phyloP scores from a whole-genome alignment of 352 stramenopile genomes.

The Phytophthora meadii region DNA sequence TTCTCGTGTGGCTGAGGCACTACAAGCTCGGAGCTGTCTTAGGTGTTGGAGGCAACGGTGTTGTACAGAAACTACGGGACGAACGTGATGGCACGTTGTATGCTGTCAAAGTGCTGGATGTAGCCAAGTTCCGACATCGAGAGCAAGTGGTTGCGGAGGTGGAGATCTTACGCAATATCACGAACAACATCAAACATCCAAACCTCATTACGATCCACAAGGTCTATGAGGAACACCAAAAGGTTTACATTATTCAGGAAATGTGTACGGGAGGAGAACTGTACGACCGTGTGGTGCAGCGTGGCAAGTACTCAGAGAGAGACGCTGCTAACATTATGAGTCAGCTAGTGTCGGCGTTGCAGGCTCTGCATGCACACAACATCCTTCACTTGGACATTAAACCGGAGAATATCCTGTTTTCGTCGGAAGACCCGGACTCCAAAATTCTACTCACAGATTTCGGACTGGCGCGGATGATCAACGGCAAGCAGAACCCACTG shows the following conservation, averaged over 20 bases:
- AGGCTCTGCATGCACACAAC: constrained; percentile 76
- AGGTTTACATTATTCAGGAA: constrained; percentile 85
- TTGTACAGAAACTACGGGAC: constrained; percentile 74
- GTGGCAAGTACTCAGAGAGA: constrained; percentile 68
- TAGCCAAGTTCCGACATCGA: constrained; percentile 79
- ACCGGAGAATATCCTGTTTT: constrained; percentile 83
- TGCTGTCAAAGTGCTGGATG: constrained; percentile 83
- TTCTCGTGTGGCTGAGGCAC: constrained; percentile 76
- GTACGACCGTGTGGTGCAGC: constrained; percentile 76
- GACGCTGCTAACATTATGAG: constrained; percentile 72
- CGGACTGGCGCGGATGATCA: constrained; percentile 77
- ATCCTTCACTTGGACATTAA: constrained; percentile 86
- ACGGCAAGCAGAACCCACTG: constrained; percentile 71
- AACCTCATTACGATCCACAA: constrained; percentile 86
- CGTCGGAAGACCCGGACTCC: constrained; percentile 46
- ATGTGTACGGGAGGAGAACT: constrained; percentile 76
- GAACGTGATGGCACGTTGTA: constrained; percentile 57
- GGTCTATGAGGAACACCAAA: constrained; percentile 83
- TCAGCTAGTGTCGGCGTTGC: constrained; percentile 69
- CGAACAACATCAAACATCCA: constrained; percentile 78
- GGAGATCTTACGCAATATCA: constrained; percentile 85
- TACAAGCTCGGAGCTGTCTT: constrained; percentile 71
- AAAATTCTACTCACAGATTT: constrained; percentile 86
- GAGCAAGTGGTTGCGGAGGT: constrained; percentile 75
- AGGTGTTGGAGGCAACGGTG: constrained; percentile 76